Evolutionary conservation across 108 stramenopile species (phyloP).

Genomic region (Fistulifera solaris): DNA sequence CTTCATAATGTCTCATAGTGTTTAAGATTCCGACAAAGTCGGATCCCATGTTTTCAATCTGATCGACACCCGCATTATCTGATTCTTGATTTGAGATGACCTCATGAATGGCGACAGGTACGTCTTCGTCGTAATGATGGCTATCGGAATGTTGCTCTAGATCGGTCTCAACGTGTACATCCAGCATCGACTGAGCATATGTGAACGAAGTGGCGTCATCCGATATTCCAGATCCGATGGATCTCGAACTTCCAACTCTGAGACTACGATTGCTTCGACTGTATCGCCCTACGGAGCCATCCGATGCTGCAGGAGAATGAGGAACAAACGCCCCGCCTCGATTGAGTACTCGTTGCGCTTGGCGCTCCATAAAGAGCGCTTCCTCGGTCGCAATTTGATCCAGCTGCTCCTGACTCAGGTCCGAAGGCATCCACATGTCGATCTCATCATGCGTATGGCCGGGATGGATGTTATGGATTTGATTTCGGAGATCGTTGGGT

Average conservation of each 20-base stretch:
- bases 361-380: too few relatives aligned
- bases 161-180: not conserved
- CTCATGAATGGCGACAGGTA: not conserved
- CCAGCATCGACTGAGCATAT: not conserved
- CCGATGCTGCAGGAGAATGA: too few relatives aligned
- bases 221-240: not conserved
- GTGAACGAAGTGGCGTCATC: not conserved
- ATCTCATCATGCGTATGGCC: too few relatives aligned
- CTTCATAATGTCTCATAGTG: conserved; percentile 9
- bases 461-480: too few relatives aligned
- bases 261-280: conserved; percentile 8
- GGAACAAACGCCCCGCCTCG: too few relatives aligned
- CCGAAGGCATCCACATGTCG: too few relatives aligned
- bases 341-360: too few relatives aligned
- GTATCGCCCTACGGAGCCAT: not conserved
- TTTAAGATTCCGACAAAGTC: conserved; percentile 18
- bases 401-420: too few relatives aligned
- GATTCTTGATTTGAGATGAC: not conserved
- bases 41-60: conserved; percentile 4
- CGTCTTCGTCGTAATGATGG: not conserved
- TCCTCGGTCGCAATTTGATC: too few relatives aligned
- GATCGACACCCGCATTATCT: conserved; percentile 1
- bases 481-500: too few relatives aligned
- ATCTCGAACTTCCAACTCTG: not conserved
- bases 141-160: not conserved